Conservation (phyloP, 73 alveolate species). For the Diophrys appendiculata region DNA sequence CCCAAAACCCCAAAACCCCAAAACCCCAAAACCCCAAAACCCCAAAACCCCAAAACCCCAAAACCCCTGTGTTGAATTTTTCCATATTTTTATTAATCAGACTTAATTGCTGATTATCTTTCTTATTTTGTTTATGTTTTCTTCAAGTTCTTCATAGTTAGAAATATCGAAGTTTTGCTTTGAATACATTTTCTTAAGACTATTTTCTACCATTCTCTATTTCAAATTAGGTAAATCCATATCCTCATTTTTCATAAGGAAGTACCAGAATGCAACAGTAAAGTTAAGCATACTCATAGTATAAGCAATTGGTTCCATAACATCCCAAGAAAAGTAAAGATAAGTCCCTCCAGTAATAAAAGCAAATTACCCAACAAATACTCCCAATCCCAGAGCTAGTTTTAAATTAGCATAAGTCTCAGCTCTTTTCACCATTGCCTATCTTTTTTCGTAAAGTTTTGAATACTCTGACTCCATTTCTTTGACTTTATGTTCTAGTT, state of each 20-base stretch:
- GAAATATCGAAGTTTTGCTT: slow-evolving; percentile 21
- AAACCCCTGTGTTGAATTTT: background rate
- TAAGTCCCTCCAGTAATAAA: slow-evolving; percentile 70
- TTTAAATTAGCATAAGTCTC: slow-evolving; percentile 14
- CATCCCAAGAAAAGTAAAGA: slow-evolving; percentile 62
- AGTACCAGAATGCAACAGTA: slow-evolving; percentile 31
- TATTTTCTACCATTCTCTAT: slow-evolving; percentile 7
- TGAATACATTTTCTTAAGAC: slow-evolving; percentile 5
- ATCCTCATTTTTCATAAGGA: slow-evolving; percentile 23
- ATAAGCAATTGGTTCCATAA: slow-evolving; percentile 73
- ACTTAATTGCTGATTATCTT: slow-evolving; percentile 3
- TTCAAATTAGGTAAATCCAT: slow-evolving; percentile 14
- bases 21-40: too few relatives aligned
- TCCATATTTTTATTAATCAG: background rate
- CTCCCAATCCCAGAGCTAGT: slow-evolving; percentile 28
- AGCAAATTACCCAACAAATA: slow-evolving; percentile 52
- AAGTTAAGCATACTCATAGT: slow-evolving; percentile 39
- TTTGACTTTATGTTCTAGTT: slow-evolving; percentile 21
- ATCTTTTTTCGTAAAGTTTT: background rate
- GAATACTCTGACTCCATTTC: slow-evolving; percentile 9
- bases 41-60: too few relatives aligned
- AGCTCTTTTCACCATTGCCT: slow-evolving; percentile 22
- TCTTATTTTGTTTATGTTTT: slow-evolving; percentile 22
- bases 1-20: too few relatives aligned
- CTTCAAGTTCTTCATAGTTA: slow-evolving; percentile 6